Percentiles rank a stretch among this genome's conserved stretches.
phyloP scores from a whole-genome alignment of 2,329 filamentous ascomycete species.

The Amphichorda felina region DNA sequence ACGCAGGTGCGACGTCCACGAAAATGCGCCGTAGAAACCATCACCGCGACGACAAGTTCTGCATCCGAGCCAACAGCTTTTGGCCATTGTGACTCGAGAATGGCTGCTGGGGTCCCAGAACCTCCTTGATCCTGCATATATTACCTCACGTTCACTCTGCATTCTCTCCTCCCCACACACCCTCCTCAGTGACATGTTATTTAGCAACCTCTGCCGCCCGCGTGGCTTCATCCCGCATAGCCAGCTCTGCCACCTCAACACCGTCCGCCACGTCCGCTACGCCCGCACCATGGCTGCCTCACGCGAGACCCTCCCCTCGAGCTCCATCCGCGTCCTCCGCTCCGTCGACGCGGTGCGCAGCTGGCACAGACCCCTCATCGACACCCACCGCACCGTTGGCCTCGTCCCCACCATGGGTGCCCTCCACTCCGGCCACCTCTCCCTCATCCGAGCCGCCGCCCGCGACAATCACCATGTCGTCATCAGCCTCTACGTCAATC shows the following conservation, averaged over 20 bases:
- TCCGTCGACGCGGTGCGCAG: constrained; percentile 59
- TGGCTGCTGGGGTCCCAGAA: constrained; percentile 12
- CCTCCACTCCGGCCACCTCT: constrained; percentile 82
- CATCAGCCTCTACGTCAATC: constrained; percentile 91
- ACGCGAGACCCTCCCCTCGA: constrained; percentile 38
- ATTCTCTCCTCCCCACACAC: background rate
- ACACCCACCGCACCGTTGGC: constrained; percentile 61
- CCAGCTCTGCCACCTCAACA: background rate
- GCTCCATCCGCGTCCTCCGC: constrained; percentile 61
- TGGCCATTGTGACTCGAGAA: constrained; percentile 18
- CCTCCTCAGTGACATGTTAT: background rate
- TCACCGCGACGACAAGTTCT: constrained; percentile 25
- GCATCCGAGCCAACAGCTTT: no score
- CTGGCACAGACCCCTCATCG: constrained; percentile 54
- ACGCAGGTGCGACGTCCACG: no score
- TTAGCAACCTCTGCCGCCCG: background rate
- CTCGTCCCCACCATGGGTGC: constrained; percentile 97
- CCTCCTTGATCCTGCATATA: constrained; percentile 7
- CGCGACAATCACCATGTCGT: constrained; percentile 77
- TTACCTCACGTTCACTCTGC: constrained; percentile 1
- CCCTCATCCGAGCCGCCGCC: constrained; percentile 74
- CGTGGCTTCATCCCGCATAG: background rate
- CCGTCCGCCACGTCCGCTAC: background rate
- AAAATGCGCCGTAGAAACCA: constrained; percentile 36
- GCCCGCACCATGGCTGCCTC: background rate